These are phyloP conservation scores for Corylus heterophylla DNA, from an alignment of 306 rosid species.

Conservation along the genomic window DNA sequence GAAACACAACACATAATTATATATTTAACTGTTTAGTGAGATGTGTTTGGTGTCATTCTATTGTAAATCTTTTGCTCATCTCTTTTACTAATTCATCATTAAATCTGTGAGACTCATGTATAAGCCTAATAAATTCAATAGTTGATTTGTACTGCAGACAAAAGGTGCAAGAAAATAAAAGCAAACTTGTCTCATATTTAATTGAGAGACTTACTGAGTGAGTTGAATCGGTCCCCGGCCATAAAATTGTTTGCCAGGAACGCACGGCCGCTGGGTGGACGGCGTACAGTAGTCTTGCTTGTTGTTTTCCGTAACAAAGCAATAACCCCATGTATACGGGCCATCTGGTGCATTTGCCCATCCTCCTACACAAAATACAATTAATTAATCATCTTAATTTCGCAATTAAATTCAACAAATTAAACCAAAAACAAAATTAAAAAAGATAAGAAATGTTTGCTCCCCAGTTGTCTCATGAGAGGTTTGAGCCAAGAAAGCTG, in stretches of 20 bases:
- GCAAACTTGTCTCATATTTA: too few relatives aligned
- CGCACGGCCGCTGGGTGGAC: conserved; percentile 36
- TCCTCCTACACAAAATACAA: conserved; percentile 4
- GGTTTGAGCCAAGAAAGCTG: conserved; percentile 57
- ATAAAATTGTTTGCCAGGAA: conserved; percentile 47
- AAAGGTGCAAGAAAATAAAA: too few relatives aligned
- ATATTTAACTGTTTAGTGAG: too few relatives aligned
- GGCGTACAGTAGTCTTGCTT: conserved; percentile 25
- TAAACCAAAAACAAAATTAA: too few relatives aligned
- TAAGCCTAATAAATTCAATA: too few relatives aligned
- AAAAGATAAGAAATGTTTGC: not conserved
- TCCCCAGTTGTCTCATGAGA: conserved; percentile 53
- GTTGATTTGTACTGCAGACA: too few relatives aligned
- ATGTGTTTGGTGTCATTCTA: too few relatives aligned
- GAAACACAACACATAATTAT: too few relatives aligned
- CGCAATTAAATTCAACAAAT: too few relatives aligned
- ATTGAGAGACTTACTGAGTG: conserved; percentile 27
- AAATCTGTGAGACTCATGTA: too few relatives aligned
- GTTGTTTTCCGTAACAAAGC: conserved; percentile 35
- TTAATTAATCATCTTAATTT: not conserved
- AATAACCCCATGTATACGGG: conserved; percentile 76
- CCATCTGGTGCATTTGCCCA: conserved; percentile 57
- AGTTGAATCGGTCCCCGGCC: conserved; percentile 69
- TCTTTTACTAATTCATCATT: too few relatives aligned
- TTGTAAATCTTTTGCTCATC: too few relatives aligned